These are phyloP conservation scores for Pouteria campechiana DNA, from an alignment of 179 eudicot genomes.

Conservation along the genomic window DNA sequence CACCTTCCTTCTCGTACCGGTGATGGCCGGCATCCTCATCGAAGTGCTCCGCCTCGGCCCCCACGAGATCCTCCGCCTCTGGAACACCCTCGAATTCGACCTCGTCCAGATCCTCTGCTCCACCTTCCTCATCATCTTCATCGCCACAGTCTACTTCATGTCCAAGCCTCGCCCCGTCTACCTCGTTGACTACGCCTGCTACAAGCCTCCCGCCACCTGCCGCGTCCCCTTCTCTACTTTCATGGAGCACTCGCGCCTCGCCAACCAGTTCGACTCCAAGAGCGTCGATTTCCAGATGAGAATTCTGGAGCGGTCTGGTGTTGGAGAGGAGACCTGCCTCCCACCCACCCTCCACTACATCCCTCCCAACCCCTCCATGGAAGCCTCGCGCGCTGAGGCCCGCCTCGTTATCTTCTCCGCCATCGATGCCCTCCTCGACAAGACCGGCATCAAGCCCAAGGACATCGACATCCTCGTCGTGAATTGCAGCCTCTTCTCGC, in stretches of 20 bases:
- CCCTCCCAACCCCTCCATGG: slow-evolving; percentile 62
- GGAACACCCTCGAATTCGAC: slow-evolving; percentile 24
- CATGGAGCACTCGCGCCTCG: slow-evolving; percentile 62
- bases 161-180: slow-evolving; percentile 57
- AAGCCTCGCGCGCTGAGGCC: slow-evolving; percentile 47
- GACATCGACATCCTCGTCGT: slow-evolving; percentile 66
- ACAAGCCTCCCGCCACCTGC: slow-evolving; percentile 36
- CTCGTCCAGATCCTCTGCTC: slow-evolving; percentile 29
- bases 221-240: slow-evolving; percentile 68
- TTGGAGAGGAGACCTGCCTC: slow-evolving; percentile 69
- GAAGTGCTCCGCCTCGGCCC: slow-evolving; percentile 40
- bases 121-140: slow-evolving; percentile 30
- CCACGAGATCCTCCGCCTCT: slow-evolving; percentile 12
- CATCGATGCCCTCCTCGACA: slow-evolving; percentile 37
- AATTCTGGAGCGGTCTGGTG: slow-evolving; percentile 63
- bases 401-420: slow-evolving; percentile 46
- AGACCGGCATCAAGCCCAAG: slow-evolving; percentile 38
- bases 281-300: slow-evolving; percentile 64
- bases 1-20: slow-evolving; percentile 27
- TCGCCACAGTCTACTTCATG: slow-evolving; percentile 47
- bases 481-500: slow-evolving; percentile 71
- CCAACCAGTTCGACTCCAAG: slow-evolving; percentile 35
- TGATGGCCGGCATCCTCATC: slow-evolving; percentile 19
- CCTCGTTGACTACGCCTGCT: slow-evolving; percentile 59
- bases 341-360: slow-evolving; percentile 66